Percentiles rank a stretch among this genome's conserved stretches.
phyloP scores from a whole-genome alignment of 495 filamentous ascomycete species.

The Glonium stellatum region DNA sequence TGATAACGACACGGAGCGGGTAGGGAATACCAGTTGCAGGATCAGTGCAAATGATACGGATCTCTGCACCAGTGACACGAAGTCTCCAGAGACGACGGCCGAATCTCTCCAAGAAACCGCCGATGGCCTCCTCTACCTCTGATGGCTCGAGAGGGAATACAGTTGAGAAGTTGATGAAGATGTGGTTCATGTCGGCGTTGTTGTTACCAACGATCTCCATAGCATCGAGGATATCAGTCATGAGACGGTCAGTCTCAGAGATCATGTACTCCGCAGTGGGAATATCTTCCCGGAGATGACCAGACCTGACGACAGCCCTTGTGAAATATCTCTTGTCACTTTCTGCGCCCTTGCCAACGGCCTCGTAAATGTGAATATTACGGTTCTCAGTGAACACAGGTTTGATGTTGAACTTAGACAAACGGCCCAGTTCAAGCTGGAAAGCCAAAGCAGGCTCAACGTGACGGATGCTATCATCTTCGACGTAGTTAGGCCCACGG shows the following conservation, averaged over 20 bases:
- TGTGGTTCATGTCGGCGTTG: constrained; percentile 98
- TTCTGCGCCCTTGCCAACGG: constrained; percentile 84
- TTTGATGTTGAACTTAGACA: constrained; percentile 95
- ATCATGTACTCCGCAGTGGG: constrained; percentile 96
- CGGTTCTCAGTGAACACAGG: constrained; percentile 98
- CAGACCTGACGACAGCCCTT: constrained; percentile 84
- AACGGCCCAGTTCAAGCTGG: constrained; percentile 89
- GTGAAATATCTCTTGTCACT: constrained; percentile 98
- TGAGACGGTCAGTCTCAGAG: constrained; percentile 89
- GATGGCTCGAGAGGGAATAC: constrained; percentile 86
- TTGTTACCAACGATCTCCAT: constrained; percentile 98
- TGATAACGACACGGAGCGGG: constrained; percentile 92
- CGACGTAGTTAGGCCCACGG: constrained; percentile 80
- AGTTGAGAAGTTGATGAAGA: constrained; percentile 98
- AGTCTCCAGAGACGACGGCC: constrained; percentile 92
- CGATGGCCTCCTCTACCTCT: constrained; percentile 90
- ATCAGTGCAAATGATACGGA: constrained; percentile 96
- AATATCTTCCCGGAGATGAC: constrained; percentile 91
- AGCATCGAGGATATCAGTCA: constrained; percentile 96
- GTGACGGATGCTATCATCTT: constrained; percentile 94
- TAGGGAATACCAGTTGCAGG: constrained; percentile 76
- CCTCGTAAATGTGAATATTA: constrained; percentile 98
- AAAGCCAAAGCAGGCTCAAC: constrained; percentile 93
- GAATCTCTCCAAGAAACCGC: constrained; percentile 92
- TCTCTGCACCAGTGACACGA: constrained; percentile 94